Evolutionary conservation across 2,329 filamentous ascomycete species (phyloP), one percentile per base, ranked within the genome.

Genomic region (Clonostachys rosea): DNA sequence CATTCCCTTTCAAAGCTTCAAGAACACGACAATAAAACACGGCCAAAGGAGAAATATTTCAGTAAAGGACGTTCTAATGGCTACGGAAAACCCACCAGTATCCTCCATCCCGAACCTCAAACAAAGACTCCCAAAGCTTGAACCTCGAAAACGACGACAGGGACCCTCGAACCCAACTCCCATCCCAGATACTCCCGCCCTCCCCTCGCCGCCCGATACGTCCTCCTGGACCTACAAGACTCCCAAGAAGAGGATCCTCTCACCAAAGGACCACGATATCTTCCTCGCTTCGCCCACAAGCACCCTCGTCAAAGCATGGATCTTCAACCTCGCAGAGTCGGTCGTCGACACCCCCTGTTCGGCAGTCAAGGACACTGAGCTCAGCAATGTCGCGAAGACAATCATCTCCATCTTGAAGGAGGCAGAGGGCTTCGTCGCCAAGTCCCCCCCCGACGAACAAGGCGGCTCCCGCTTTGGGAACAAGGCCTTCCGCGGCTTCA

Each of bases 391-490:
- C 5, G 71, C 95, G 46, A 71, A 72, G 49, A 75, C 78, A 13
- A 79, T 97, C 34, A 65, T 95, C 37, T 60, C 66, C 14, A 81
- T 96, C 17, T 75, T 99, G 11, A 77, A 86, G 34, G 77, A 84
- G 46, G 81, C 87, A 9, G 83, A 89, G 46, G 65, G 71, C 6
- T 73, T 92, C 2, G 76, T 95, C 6, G 69, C 75, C 13, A 70
- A 77, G 45, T 84, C 86, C 45, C 94, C 94, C 1, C 86, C 94
- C 1, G 78, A 92, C 55, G 91, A 97, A 53, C 88, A 91, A 42
- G 86, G 83, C 33, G 91, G 91, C 42, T 96, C 91, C 9, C 81
- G 94, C 24, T 99, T 99, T 64, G 95, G 94, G 42, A 99, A 99
- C 69, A 91, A 91, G 55, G 83, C 87, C 3, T 99, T 99, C 69